These are phyloP conservation scores for Metschnikowia vanudenii DNA, from an alignment of 805 yeast species.

Conservation along the genomic window DNA sequence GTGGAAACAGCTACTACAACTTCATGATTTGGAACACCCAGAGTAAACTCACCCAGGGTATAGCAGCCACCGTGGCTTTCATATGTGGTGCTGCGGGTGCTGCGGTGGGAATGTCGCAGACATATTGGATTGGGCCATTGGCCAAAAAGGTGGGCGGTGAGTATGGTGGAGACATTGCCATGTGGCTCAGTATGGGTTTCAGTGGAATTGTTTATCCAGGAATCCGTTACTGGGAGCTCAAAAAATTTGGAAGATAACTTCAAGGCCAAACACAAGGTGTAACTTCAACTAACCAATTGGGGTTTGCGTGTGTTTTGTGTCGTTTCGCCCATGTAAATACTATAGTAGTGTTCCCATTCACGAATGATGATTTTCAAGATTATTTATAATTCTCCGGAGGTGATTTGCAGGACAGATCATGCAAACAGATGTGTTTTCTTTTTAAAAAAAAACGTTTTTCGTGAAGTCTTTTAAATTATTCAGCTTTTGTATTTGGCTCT, in stretches of 20 bases:
- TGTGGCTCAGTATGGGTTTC: slow-evolving; percentile 75
- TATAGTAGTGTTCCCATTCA: no score
- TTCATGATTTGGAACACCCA: slow-evolving; percentile 61
- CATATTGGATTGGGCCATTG: slow-evolving; percentile 75
- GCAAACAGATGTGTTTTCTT: no score
- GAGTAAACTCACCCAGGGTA: slow-evolving; percentile 60
- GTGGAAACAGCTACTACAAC: slow-evolving; percentile 17
- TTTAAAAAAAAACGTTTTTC: no score
- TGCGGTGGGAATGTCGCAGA: slow-evolving; percentile 84
- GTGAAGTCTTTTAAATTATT: no score
- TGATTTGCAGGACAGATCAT: no score
- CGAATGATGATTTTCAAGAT: no score
- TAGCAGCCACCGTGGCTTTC: slow-evolving; percentile 68
- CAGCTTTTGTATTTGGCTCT: no score
- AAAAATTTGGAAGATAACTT: slow-evolving; percentile 34
- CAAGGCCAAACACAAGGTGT: no score
- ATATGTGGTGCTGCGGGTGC: slow-evolving; percentile 76
- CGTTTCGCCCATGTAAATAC: no score
- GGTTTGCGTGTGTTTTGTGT: no score
- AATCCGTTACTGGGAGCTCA: slow-evolving; percentile 64
- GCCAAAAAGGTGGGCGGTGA: slow-evolving; percentile 57
- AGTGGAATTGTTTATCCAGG: slow-evolving; percentile 63
- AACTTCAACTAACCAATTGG: no score
- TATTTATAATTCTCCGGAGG: no score
- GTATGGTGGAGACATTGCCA: slow-evolving; percentile 76